Conservation (phyloP, 1,284 basidiomycete genomes). For the Tausonia pullulans region DNA sequence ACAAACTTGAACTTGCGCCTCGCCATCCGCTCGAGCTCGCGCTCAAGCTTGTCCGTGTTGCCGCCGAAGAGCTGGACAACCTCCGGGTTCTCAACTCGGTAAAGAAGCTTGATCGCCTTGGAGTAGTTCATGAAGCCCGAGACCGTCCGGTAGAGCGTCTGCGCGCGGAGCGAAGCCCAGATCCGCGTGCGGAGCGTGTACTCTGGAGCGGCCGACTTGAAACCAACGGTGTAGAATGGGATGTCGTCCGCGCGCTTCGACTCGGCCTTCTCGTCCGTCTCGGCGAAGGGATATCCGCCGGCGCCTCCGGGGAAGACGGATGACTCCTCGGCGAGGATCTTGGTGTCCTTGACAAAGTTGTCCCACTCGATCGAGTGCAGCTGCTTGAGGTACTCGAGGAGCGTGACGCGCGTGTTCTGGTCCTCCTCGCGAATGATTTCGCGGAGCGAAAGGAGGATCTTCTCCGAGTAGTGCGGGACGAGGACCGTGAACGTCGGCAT, state of each 20-base stretch:
- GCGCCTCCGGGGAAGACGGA: slow-evolving; percentile 63
- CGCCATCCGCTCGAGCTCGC: slow-evolving; percentile 94
- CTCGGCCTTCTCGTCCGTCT: slow-evolving; percentile 63
- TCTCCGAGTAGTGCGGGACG: slow-evolving; percentile 91
- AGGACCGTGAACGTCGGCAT: slow-evolving; percentile 97
- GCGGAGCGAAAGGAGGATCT: slow-evolving; percentile 82
- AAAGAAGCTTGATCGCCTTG: slow-evolving; percentile 98
- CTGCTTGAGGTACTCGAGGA: slow-evolving; percentile 95
- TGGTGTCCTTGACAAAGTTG: slow-evolving; percentile 99
- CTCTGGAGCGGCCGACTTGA: slow-evolving; percentile 97
- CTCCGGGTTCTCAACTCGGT: slow-evolving; percentile 98
- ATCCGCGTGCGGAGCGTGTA: slow-evolving; percentile 97
- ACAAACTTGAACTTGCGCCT: slow-evolving; percentile 98
- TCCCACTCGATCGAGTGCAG: slow-evolving; percentile 98
- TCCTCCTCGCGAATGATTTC: slow-evolving; percentile 97
- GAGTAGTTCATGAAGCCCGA: slow-evolving; percentile 99
- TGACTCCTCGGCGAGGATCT: slow-evolving; percentile 94
- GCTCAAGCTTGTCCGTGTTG: slow-evolving; percentile 93
- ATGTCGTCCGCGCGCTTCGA: slow-evolving; percentile 81
- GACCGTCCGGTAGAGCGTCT: slow-evolving; percentile 96
- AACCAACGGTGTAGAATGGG: slow-evolving; percentile 97
- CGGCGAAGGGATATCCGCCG: slow-evolving; percentile 24
- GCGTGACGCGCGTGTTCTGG: slow-evolving; percentile 84
- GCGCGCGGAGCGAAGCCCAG: slow-evolving; percentile 95
- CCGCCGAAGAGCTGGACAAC: slow-evolving; percentile 94